Conservation (phyloP, 306 rosid species). For the Cyamopsis tetragonoloba region DNA sequence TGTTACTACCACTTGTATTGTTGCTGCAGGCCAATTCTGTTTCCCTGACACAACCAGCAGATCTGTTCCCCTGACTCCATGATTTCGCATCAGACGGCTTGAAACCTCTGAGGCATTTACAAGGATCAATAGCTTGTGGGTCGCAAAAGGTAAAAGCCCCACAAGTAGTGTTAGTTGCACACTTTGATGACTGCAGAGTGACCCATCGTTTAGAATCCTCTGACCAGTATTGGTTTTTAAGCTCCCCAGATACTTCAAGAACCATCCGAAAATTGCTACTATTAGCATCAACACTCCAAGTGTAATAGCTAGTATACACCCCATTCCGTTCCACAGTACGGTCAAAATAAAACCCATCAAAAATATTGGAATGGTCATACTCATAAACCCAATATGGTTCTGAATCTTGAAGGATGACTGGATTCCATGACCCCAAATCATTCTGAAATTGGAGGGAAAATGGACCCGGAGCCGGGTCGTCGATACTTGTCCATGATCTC, state of each 20-base stretch:
- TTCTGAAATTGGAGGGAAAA: constrained; percentile 1
- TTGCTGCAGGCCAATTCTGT: neutral
- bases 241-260: constrained; percentile 29
- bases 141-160: constrained; percentile 25
- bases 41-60: constrained; percentile 20
- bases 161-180: neutral
- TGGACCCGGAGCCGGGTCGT: neutral
- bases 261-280: neutral
- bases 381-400: neutral
- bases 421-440: neutral
- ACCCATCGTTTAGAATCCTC: neutral
- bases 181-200: neutral
- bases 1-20: neutral
- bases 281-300: neutral
- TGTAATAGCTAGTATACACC: neutral
- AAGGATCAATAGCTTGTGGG: neutral
- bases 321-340: neutral
- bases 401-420: neutral
- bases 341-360: neutral
- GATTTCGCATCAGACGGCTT: neutral
- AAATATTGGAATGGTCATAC: neutral
- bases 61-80: neutral
- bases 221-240: neutral
- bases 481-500: neutral
- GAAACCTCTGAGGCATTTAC: constrained; percentile 3